Conservation (phyloP, 73 alveolate genomes). For the Diophrys appendiculata region DNA sequence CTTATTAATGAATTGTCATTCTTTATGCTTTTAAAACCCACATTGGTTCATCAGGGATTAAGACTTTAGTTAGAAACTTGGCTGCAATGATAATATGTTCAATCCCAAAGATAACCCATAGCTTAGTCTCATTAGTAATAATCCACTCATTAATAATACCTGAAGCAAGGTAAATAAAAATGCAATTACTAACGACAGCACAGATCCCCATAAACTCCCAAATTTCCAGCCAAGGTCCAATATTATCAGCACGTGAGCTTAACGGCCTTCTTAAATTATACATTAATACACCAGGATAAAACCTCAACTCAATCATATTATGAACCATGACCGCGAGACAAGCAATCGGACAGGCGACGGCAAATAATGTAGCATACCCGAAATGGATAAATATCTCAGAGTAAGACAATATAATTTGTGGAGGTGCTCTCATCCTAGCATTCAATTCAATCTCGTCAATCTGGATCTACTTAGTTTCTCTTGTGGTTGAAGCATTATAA, state of each 20-base stretch:
- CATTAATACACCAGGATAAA: background rate
- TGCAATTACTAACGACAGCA: conserved; percentile 23
- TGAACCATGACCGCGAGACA: conserved; percentile 24
- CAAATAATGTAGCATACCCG: conserved; percentile 35
- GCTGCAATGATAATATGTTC: conserved; percentile 36
- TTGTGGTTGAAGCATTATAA: conserved; percentile 8
- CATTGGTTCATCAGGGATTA: conserved; percentile 32
- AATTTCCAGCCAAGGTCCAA: conserved; percentile 51
- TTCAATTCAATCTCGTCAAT: conserved; percentile 45
- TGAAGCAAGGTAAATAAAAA: background rate
- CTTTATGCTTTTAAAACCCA: conserved; percentile 41
- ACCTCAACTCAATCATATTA: conserved; percentile 31
- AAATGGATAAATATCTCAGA: conserved; percentile 40
- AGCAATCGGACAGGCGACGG: conserved; percentile 55
- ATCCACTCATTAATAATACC: background rate
- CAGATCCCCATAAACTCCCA: conserved; percentile 38
- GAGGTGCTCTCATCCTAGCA: conserved; percentile 12
- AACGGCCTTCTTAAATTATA: conserved; percentile 23
- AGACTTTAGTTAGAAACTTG: conserved; percentile 1
- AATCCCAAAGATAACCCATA: conserved; percentile 47
- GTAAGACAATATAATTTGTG: conserved; percentile 23
- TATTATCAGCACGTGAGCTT: conserved; percentile 3
- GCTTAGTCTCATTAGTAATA: background rate
- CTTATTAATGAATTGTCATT: background rate
- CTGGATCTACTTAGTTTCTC: background rate